These are phyloP conservation scores for Lecanicillium sp. DNA, from an alignment of 2,329 filamentous ascomycete species.

Conservation along the genomic window DNA sequence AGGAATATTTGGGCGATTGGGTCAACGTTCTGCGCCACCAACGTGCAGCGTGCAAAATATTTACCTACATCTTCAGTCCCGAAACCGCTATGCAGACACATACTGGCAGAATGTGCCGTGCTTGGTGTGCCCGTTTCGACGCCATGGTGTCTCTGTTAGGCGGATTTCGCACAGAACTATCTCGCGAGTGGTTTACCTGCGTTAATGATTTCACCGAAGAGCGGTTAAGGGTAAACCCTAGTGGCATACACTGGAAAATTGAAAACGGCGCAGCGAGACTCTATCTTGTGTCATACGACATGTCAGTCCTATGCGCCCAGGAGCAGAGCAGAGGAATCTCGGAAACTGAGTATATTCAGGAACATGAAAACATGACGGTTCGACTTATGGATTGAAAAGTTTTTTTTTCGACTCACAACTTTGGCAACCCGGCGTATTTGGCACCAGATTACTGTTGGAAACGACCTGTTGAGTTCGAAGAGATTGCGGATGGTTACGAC, in stretches of 20 bases:
- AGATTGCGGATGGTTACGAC: constrained; percentile 67
- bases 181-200: constrained; percentile 68
- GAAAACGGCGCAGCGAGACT: constrained; percentile 58
- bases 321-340: constrained; percentile 56
- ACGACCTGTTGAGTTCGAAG: constrained; percentile 44
- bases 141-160: constrained; percentile 77
- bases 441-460: constrained; percentile 55
- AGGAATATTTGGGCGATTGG: constrained; percentile 97
- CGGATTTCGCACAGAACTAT: constrained; percentile 64
- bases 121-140: constrained; percentile 91
- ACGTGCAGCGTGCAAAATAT: constrained; percentile 74
- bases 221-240: constrained; percentile 50
- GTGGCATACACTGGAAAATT: constrained; percentile 57
- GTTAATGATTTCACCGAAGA: constrained; percentile 55
- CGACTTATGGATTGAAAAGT: constrained; percentile 41
- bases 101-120: constrained; percentile 63
- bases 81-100: constrained; percentile 64
- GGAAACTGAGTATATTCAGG: constrained; percentile 53
- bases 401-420: constrained; percentile 50
- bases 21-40: constrained; percentile 89
- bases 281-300: constrained; percentile 69
- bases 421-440: constrained; percentile 53
- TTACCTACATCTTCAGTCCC: constrained; percentile 70
- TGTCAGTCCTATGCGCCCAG: constrained; percentile 67
- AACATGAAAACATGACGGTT: constrained; percentile 47